Evolutionary conservation across 805 yeast genomes (phyloP).

Genomic region (Metschnikowia borealis): DNA sequence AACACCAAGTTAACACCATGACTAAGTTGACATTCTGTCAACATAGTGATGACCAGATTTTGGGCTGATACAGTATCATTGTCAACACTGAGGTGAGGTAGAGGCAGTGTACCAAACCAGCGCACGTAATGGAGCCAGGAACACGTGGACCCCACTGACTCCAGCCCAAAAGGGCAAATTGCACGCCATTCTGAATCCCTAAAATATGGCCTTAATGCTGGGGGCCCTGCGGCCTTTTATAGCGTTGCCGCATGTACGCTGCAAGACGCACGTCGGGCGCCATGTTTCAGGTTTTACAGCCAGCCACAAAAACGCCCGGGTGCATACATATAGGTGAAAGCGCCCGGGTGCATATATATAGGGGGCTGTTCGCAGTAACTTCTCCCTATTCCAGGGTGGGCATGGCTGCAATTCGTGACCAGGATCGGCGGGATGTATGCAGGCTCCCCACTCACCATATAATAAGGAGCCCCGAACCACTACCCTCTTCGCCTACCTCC

Average conservation of each 20-base stretch:
- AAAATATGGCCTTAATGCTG: background rate
- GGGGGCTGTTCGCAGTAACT: background rate
- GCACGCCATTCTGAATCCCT: too few species aligned
- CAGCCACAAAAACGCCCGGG: constrained; percentile 1
- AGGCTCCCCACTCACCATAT: background rate
- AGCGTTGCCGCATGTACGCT: background rate
- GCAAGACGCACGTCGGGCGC: constrained; percentile 4
- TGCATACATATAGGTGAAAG: background rate
- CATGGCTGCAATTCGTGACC: constrained; percentile 1
- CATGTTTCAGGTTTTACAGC: constrained; percentile 2
- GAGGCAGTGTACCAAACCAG: too few species aligned
- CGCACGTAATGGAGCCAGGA: background rate
- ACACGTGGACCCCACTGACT: too few species aligned
- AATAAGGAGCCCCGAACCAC: background rate
- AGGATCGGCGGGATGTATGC: constrained; percentile 1
- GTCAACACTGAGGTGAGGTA: too few species aligned
- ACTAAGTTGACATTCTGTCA: too few species aligned
- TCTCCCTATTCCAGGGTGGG: background rate
- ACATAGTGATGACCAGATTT: too few species aligned
- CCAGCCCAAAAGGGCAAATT: too few species aligned
- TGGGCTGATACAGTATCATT: too few species aligned
- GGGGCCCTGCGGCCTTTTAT: background rate
- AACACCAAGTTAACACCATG: too few species aligned
- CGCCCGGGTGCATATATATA: background rate
- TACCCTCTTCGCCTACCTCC: too few species aligned